Base-by-base conservation (phyloP, 352 stramenopile genomes). In the Pythium brachiatum region DNA sequence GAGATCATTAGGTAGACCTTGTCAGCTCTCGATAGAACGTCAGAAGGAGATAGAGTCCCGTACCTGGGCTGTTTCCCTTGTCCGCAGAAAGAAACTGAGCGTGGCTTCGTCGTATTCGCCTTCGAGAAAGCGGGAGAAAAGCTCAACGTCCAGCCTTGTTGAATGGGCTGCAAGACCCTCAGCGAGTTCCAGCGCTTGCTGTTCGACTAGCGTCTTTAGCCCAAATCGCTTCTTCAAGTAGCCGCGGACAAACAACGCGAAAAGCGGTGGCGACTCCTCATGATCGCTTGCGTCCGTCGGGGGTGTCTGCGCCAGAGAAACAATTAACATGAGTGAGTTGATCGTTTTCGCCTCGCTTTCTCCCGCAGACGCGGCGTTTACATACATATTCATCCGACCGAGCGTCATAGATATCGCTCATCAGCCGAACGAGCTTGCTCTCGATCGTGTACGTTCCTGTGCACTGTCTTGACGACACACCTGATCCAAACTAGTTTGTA, bases 351-450 rank as follows among this genome's bases (percentile, higher is more conserved):
- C 25, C 52, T 43, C n/a, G 27, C 26, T 26, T 18, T 16, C 7
- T 23, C 11, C 8, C 13, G 31, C 0, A 7, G 15, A 59, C 1
- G 3, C 9, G 32, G 48, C 50, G 7, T n/a, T 34, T 5, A 34
- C 29, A 34, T 34, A 64, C 62, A 53, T 9, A 69, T 3, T 76
- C 78, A 36, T 75, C 70, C 0, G 38, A n/a, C 0, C 69, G 70
- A 23, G 80, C 73, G 60, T 92, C 81, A 57, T 90, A 92, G 32
- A 92, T 82, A 18, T 92, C 81, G 48, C 84, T 86, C 26, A 92
- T 76, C 1, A 85, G 75, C 25, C 72, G 69, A 18, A 81, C 61
- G 6, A 86, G 64, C 29, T 78, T 75, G 50, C 60, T 75, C 50
- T 86, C 61, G 26, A 43, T 74, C 6, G 46, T 62, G 26, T 66